A percentile compares a stretch with the other conserved stretches of the same genome.
Conservation (phyloP, 2,329 filamentous ascomycete genomes). For the Fusarium agapanthi region DNA sequence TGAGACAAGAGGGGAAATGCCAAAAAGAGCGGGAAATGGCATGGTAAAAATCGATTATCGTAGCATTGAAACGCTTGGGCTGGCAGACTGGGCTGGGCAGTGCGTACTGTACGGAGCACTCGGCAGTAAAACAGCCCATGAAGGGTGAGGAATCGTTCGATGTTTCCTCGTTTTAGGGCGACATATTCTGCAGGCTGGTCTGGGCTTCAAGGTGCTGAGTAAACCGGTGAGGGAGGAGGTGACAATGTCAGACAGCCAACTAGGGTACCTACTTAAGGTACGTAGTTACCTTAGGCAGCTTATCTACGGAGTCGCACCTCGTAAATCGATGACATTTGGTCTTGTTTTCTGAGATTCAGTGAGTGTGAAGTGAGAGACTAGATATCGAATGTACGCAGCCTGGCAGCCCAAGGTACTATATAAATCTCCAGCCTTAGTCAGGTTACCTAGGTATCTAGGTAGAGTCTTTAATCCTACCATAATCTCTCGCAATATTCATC, state of each 20-base stretch:
- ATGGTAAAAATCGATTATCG: slow-evolving; percentile 17
- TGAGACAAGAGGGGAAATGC: neutral
- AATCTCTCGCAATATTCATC: neutral
- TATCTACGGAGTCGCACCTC: neutral
- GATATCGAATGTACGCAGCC: neutral
- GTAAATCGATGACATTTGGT: neutral
- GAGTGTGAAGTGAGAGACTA: neutral
- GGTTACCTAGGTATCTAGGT: neutral
- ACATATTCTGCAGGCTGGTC: neutral
- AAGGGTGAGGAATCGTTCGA: slow-evolving; percentile 32
- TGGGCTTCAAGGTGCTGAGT: slow-evolving; percentile 2
- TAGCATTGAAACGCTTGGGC: slow-evolving; percentile 15
- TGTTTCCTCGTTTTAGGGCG: slow-evolving; percentile 15
- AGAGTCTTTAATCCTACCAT: neutral
- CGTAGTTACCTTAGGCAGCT: neutral
- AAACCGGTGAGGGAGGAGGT: neutral
- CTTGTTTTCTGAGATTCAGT: neutral
- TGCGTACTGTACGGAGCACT: slow-evolving; percentile 30
- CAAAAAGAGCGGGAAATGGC: slow-evolving; percentile 8
- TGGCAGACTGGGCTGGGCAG: slow-evolving; percentile 9
- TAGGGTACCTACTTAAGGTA: neutral
- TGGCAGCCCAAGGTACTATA: neutral
- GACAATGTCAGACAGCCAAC: neutral
- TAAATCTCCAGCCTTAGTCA: neutral
- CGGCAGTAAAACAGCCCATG: slow-evolving; percentile 29